Percentiles rank a stretch among this genome's conserved stretches.
These are phyloP conservation scores for Salix arbutifolia DNA, from an alignment of 345 rosid species.

Conservation along the genomic window DNA sequence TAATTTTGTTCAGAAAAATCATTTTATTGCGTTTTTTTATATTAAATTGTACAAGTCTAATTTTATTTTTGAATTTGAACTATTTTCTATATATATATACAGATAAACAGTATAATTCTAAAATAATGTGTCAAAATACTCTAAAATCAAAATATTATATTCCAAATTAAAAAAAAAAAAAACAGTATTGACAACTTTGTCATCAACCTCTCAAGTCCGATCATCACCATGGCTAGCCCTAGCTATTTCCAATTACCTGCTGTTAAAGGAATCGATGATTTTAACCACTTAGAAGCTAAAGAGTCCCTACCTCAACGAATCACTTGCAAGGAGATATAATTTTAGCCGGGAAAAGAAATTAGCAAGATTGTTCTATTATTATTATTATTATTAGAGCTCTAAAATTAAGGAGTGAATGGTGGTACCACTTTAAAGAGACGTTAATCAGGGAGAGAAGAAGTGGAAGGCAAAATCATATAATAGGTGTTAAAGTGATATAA, in stretches of 20 bases:
- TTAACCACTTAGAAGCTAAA: neutral
- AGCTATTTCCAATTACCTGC: neutral
- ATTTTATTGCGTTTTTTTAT: too few species aligned
- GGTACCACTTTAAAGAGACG: neutral
- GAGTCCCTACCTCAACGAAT: neutral
- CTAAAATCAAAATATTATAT: accelerated
- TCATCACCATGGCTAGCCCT: conserved; percentile 28
- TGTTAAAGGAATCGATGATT: neutral
- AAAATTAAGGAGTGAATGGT: neutral
- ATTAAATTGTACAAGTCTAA: too few species aligned
- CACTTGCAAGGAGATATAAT: neutral
- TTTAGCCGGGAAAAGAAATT: neutral
- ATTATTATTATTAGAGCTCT: neutral
- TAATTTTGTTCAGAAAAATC: too few species aligned
- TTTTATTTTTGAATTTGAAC: too few species aligned
- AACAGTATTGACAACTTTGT: too few species aligned
- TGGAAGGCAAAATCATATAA: neutral
- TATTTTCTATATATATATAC: too few species aligned
- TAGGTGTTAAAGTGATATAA: too few species aligned
- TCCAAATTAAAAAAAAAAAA: too few species aligned
- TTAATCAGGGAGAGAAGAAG: conserved; percentile 7
- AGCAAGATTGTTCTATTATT: neutral
- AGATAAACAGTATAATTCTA: too few species aligned
- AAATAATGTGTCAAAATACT: too few species aligned
- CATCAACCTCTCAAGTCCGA: conserved; percentile 54